These are phyloP conservation scores for Zoysia matrella DNA, from an alignment of 202 grass and related monocot species.

Conservation along the genomic window DNA sequence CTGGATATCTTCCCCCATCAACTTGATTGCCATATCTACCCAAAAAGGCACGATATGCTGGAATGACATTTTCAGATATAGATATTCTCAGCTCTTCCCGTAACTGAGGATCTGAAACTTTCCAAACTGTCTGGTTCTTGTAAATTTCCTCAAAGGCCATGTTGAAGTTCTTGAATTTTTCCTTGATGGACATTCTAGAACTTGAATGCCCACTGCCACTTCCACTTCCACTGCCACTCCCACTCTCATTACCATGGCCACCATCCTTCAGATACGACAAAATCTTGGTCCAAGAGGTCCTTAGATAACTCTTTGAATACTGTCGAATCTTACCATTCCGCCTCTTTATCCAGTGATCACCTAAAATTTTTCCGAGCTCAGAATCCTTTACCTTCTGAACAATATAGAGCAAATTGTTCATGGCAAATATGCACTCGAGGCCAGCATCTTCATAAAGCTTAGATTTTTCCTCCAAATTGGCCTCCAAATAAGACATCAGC, in stretches of 20 bases:
- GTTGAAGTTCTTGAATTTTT: conserved; percentile 95
- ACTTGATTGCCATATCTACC: conserved; percentile 84
- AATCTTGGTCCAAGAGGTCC: conserved; percentile 79
- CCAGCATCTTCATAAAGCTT: conserved; percentile 82
- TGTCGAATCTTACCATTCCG: conserved; percentile 81
- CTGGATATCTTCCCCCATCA: conserved; percentile 65
- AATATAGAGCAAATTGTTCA: conserved; percentile 98
- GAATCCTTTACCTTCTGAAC: conserved; percentile 31
- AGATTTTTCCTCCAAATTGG: conserved; percentile 88
- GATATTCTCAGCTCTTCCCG: conserved; percentile 97
- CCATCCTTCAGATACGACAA: conserved; percentile 89
- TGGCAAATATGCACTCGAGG: conserved; percentile 86
- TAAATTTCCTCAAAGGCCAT: conserved; percentile 87
- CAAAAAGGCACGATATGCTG: conserved; percentile 86
- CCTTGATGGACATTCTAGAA: conserved; percentile 83
- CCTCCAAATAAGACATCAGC: conserved; percentile 89
- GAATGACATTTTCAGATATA: conserved; percentile 90
- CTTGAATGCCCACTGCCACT: conserved; percentile 65
- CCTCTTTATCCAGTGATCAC: conserved; percentile 83
- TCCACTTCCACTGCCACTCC: conserved; percentile 49
- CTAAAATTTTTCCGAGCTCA: conserved; percentile 67
- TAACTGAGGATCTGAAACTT: conserved; percentile 87
- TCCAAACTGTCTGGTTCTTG: conserved; percentile 85
- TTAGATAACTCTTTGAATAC: conserved; percentile 84
- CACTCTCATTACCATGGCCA: conserved; percentile 31